These are phyloP conservation scores for Cyberlindnera subsufficiens DNA, from an alignment of 805 yeast species.

Conservation along the genomic window DNA sequence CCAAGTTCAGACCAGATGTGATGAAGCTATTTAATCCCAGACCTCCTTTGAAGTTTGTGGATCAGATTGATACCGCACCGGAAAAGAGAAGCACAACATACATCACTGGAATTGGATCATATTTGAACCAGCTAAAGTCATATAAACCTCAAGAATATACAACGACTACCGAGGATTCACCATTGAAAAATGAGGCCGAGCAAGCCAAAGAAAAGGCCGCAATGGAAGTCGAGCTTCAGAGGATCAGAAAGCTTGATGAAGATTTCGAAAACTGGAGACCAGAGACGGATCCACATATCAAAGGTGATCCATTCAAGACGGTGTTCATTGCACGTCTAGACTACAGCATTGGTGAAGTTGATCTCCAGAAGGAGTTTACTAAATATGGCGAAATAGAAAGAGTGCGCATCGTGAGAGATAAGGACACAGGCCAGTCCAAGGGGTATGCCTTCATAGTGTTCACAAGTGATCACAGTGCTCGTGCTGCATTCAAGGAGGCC, in stretches of 20 bases:
- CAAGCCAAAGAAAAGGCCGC: slow-evolving; percentile 15
- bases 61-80: slow-evolving; percentile 17
- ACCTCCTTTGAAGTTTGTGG: slow-evolving; percentile 17
- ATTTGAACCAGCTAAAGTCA: slow-evolving; percentile 9
- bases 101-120: slow-evolving; percentile 16
- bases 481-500: slow-evolving; percentile 53
- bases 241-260: slow-evolving; percentile 27
- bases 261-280: slow-evolving; percentile 48
- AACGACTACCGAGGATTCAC: slow-evolving; percentile 23
- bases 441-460: slow-evolving; percentile 86
- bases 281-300: slow-evolving; percentile 44
- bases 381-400: slow-evolving; percentile 68
- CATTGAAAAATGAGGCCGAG: slow-evolving; percentile 24
- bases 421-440: slow-evolving; percentile 45
- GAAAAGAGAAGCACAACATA: slow-evolving; percentile 10
- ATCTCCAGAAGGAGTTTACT: slow-evolving; percentile 55
- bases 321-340: slow-evolving; percentile 72
- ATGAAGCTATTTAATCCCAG: slow-evolving; percentile 31
- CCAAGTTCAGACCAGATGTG: slow-evolving; percentile 35
- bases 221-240: slow-evolving; percentile 3
- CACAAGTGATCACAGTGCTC: slow-evolving; percentile 53
- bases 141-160: neutral
- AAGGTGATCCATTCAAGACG: slow-evolving; percentile 73
- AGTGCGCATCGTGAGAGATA: slow-evolving; percentile 49
- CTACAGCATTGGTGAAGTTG: slow-evolving; percentile 59